A percentile compares a stretch with the other conserved stretches of the same genome.
Conservation (phyloP, 441 rosid species). For the Omphalea diandra region DNA sequence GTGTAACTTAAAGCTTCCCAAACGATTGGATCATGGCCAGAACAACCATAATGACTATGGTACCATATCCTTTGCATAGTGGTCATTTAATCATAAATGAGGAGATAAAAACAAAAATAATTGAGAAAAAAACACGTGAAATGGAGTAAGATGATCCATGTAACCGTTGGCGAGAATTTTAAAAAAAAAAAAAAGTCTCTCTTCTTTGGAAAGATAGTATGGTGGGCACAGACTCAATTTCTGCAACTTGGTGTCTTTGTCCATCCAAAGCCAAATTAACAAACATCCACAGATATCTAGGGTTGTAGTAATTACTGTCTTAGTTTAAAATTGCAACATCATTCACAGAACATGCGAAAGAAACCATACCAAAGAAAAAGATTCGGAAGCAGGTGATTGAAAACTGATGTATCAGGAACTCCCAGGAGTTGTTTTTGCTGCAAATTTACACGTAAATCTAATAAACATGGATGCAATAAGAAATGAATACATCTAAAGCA, state of each 20-base stretch:
- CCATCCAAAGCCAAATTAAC: background rate
- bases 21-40: background rate
- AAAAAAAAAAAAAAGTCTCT: background rate
- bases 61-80: background rate
- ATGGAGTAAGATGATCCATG: background rate
- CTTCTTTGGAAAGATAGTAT: background rate
- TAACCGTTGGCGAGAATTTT: background rate
- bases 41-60: background rate
- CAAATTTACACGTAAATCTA: no score
- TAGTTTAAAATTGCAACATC: background rate
- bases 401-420: background rate
- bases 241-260: background rate
- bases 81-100: background rate
- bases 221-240: background rate
- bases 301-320: background rate
- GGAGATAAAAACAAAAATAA: background rate
- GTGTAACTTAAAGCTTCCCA: background rate
- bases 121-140: background rate
- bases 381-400: background rate
- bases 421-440: background rate
- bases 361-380: background rate
- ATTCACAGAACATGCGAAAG: background rate
- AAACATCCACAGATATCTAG: background rate
- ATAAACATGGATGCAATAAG: background rate
- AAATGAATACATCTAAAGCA: background rate